Base-by-base conservation (phyloP, 257 asterid genomes). In the Solanum piurae region DNA sequence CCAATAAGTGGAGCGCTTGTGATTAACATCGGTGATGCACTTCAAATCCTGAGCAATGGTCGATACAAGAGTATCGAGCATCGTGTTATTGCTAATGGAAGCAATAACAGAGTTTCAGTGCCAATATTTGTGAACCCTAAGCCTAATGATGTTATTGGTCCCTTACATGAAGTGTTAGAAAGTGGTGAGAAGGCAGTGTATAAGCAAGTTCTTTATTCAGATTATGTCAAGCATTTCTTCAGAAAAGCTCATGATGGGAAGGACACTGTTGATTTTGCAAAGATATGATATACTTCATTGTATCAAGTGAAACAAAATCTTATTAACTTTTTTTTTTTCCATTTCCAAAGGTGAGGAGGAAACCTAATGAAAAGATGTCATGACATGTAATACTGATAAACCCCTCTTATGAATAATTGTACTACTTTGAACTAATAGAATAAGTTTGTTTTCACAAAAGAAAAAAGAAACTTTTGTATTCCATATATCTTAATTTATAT, bases 1-100 rank as follows among this genome's bases (percentile, higher is more conserved):
- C 94, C 95, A 38, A 86, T 89, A 4, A 37, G 88, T 83, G 94
- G 91, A 16, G 92, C 95, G 0, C 91, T 94, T 14, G 91, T 93
- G 27, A 84, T 92, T 33, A 94, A 93, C 88, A 88, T 92, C 2
- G 95, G 94, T 4, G 94, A 93, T 66, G 88, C 87, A 49, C 84
- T 94, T 29, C 93, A 94, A 79, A 94, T 93, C 16, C 88, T 91
- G 86, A 93, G 94, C 91, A 92, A 93, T 42, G 94, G 88, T 44
- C 89, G 87, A 13, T 94, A 94, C 58, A 94, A 91, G 91, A 94
- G 94, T 89, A 87, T 90, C 13, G 94, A 92, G 92, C 95, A 94
- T 84, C 92, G 94, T 5, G 95, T 94, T 88, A 64, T 84, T 71
- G 89, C 91, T 7, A 91, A 76, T 37, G 86, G 88, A 71, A 64